Evolutionary conservation across 805 yeast genomes (phyloP), one percentile per base, ranked within the genome.

Genomic region (Cyberlindnera maclurae): DNA sequence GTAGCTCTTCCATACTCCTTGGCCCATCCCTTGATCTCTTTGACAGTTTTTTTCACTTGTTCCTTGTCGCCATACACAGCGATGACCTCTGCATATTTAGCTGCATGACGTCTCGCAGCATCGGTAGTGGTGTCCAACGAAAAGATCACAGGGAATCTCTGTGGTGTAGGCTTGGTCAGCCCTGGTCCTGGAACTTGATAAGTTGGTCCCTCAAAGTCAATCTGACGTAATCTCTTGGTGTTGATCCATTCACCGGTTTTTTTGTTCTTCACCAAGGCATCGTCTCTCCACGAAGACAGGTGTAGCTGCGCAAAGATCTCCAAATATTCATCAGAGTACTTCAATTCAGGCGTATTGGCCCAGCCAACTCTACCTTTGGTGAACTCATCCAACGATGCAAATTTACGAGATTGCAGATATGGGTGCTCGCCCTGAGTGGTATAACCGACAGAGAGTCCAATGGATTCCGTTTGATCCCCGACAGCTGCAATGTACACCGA

Each of bases 291-390:
- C 2, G 65, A 57, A 3, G 63, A 52, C 29, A 65, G 50, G 36
- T 64, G 52, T 15, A 65, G 49, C 43, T 62, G 59, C 41, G 62
- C 55, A 12, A 62, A 51, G 8, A 66, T 64, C 26, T 62, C 52
- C 30, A 65, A 33, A 41, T 59, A 65, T 45, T 65, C 71, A 24
- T 64, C 64, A 9, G 70, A 26, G 26, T 24, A 40, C 7, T 16
- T 29, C 18, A 26, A 32, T 63, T 31, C 50, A 42, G 5, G 34
- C 45, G 44, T 64, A 62, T 61, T 55, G 26, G 64, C 65, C 70
- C 70, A 65, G 16, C 69, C 70, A 39, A 65, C 39, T 43, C 70
- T 50, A 8, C 70, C 70, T 12, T 55, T 50, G 7, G 67, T 59
- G 39, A 65, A 50, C 40, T 65, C 68, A 40, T 65, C 70, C 32